These are phyloP conservation scores for Plenodomus lindquistii DNA, from an alignment of 2,329 filamentous ascomycete species.

Conservation along the genomic window DNA sequence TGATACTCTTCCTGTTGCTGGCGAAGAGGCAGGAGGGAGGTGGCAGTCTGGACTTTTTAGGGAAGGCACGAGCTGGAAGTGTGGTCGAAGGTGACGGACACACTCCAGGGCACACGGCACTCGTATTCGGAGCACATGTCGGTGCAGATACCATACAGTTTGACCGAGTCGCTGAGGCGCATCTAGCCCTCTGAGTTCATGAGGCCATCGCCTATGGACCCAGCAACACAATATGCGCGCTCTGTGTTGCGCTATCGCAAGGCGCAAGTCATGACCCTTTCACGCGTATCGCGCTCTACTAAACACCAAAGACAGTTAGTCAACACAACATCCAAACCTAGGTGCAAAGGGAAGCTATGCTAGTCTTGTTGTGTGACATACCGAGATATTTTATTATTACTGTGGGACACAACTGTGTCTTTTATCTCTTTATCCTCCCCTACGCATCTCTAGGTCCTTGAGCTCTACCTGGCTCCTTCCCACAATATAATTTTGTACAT, in stretches of 20 bases:
- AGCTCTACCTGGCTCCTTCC: neutral
- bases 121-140: constrained; percentile 69
- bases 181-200: constrained; percentile 62
- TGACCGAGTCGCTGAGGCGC: constrained; percentile 63
- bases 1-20: constrained; percentile 1
- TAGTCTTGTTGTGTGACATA: constrained; percentile 12
- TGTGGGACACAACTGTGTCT: constrained; percentile 9
- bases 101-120: constrained; percentile 64
- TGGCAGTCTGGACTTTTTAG: constrained; percentile 20
- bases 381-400: constrained; percentile 18
- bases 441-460: too few relatives aligned
- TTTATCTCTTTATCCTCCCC: constrained; percentile 2
- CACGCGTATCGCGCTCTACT: neutral
- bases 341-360: neutral
- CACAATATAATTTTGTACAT: constrained; percentile 2
- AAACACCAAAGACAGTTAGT: neutral
- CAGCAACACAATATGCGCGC: neutral
- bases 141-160: constrained; percentile 62
- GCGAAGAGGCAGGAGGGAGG: constrained; percentile 6
- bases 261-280: constrained; percentile 11
- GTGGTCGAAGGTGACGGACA: constrained; percentile 42
- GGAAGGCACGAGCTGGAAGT: neutral
- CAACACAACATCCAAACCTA: neutral
- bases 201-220: constrained; percentile 27
- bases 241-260: constrained; percentile 2